Evolutionary conservation across 805 yeast species (phyloP).

Genomic region (Myxozyma neglecta): DNA sequence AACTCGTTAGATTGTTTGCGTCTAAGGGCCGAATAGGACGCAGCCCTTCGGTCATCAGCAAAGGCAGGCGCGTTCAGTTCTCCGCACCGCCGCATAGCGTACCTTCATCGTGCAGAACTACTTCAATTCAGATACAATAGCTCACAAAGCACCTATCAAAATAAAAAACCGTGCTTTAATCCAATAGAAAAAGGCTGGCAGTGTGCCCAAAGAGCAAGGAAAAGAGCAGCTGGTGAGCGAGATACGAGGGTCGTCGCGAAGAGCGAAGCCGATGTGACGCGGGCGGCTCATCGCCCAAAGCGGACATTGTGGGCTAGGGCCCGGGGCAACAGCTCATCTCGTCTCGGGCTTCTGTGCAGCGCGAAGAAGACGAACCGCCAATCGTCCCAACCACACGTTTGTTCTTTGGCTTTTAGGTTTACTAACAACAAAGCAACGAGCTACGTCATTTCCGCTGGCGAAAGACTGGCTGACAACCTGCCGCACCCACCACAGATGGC

Average conservation of each 20-base stretch:
- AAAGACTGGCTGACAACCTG: too few species aligned
- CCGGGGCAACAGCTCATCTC: background rate
- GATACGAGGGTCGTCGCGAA: background rate
- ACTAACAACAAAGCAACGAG: background rate
- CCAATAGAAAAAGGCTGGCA: background rate
- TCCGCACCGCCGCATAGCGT: background rate
- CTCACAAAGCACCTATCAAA: too few species aligned
- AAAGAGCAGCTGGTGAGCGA: background rate
- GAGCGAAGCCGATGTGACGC: background rate
- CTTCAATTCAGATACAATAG: background rate
- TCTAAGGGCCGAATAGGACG: background rate
- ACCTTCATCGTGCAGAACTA: slow-evolving; percentile 10
- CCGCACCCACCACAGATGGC: background rate
- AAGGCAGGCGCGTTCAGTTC: background rate
- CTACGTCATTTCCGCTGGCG: background rate
- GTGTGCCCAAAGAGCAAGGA: background rate
- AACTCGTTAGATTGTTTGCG: too few species aligned
- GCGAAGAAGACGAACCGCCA: background rate
- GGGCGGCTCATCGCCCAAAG: slow-evolving; percentile 10
- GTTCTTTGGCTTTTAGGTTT: too few species aligned
- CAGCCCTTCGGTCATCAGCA: background rate
- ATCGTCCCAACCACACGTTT: slow-evolving; percentile 10
- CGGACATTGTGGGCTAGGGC: slow-evolving; percentile 19
- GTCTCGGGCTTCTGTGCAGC: too few species aligned
- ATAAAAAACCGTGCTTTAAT: too few species aligned